Evolutionary conservation across 441 rosid genomes (phyloP), one percentile per base, ranked within the genome.

Genomic region (Euphorbia celastroides): DNA sequence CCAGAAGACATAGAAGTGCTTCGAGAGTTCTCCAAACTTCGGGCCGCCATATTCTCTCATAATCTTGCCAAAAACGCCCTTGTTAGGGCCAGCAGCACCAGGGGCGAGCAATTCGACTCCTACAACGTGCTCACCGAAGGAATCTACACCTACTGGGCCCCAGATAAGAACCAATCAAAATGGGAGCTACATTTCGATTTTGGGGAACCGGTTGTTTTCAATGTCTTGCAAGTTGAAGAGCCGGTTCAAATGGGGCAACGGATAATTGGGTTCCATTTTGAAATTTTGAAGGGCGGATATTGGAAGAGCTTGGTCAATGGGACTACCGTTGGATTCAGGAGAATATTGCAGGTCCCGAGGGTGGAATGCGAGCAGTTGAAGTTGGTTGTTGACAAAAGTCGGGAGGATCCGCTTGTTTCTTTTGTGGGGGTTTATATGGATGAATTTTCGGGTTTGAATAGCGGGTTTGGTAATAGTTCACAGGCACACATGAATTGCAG

Each of bases 181-280:
- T 90, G 97, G 97, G 77, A 68, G 44, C 60, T 93, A 48, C 65
- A 71, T 63, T 63, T 93, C 22, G 70, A 79, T 64, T 79, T 91
- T 75, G 77, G 62, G 50, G 81, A 85, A 46, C 16, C 74, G 16
- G 81, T 82, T 7, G 76, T 82, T 44, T 93, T 93, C 83, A 89
- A 90, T 41, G 86, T 91, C 55, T 62, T 93, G 70, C 86, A 78
- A 74, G 74, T 88, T 66, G 84, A 77, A 74, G 97, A 93, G 80
- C 96, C 95, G 2, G 85, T 93, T 69, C 93, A 93, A 25, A 85
- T 93, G 88, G 99, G 99, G 61, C 95, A 93, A 74, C 80, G 95
- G 46, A 56, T 93, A 3, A 75, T 69, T 0, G 57, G 69, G 32
- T 93, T 86, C 80, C 88, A 86, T 77, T 66, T 93, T 1, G 86